These are phyloP conservation scores for Candida xyloterini DNA, from an alignment of 805 yeast species.

Conservation along the genomic window DNA sequence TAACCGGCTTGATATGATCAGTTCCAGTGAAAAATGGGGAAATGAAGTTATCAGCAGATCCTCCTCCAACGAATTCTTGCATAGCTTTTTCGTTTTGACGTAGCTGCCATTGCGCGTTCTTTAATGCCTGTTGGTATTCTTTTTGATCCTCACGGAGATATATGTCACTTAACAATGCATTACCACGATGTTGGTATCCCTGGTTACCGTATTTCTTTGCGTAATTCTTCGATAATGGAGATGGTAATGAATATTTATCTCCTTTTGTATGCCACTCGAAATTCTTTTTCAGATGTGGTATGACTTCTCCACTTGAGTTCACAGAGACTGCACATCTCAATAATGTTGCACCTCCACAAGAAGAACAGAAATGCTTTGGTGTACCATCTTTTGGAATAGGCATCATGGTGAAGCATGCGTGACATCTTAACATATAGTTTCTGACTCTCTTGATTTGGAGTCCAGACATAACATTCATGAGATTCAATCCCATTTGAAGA, in stretches of 20 bases:
- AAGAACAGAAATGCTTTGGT: conserved; percentile 86
- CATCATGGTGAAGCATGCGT: conserved; percentile 86
- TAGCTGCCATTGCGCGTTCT: conserved; percentile 84
- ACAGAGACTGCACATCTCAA: conserved; percentile 88
- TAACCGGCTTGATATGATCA: conserved; percentile 48
- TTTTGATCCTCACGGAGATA: conserved; percentile 89
- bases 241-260: conserved; percentile 72
- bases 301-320: conserved; percentile 71
- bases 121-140: conserved; percentile 84
- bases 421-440: conserved; percentile 94
- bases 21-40: conserved; percentile 82
- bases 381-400: conserved; percentile 76
- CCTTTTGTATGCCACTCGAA: conserved; percentile 95
- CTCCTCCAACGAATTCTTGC: conserved; percentile 93
- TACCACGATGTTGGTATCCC: conserved; percentile 68
- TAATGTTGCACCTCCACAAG: conserved; percentile 92
- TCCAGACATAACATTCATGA: conserved; percentile 84
- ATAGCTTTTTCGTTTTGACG: conserved; percentile 81
- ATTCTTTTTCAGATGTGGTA: conserved; percentile 85
- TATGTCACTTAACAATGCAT: conserved; percentile 50
- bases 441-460: conserved; percentile 79
- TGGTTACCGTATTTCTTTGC: conserved; percentile 71
- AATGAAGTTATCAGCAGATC: conserved; percentile 78
- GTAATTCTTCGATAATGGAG: conserved; percentile 83
- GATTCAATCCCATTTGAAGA: conserved; percentile 81